Evolutionary conservation across 139 green algal genomes (phyloP), one percentile per base, ranked within the genome.

Genomic region (Zygnema cylindricum): DNA sequence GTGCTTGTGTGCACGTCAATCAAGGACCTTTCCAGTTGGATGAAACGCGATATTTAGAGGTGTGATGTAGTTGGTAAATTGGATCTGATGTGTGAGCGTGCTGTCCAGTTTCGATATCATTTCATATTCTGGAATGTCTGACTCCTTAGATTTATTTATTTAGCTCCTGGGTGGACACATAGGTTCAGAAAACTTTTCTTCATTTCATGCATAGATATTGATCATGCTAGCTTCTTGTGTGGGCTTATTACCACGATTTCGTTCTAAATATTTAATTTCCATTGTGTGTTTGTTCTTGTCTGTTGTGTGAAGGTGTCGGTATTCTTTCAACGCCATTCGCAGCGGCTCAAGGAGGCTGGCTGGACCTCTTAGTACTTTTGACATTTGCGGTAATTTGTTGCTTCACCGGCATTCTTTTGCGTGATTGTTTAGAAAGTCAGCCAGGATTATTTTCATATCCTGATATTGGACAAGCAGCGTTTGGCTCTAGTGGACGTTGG

Each of bases 261-360:
- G 49, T 63, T 63, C 16, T 16, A 63, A 63, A 25, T 63, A 7
- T 25, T 63, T 16, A 63, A 63, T 16, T 63, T 16, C 49, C 49
- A 25, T 16, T 16, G 16, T 63, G 7, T 16, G 7, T 63, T 63
- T 16, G 16, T 63, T 63, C 7, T 63, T 63, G 49, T 16, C 71
- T 79, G 7, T 43, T 16, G 11, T 16, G 36, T 81, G 83, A 78
- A 86, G 86, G 86, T 54, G 82, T 91, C 22, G 86, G 86, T 36
- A 87, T 91, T 57, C 86, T 91, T 23, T 91, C 86, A 22, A 91
- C 86, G n/a, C 86, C 86, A 40, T 91, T 87, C 38, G 86, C 77
- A 1, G 25, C 69, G 7, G 43, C 77, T 39, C 78, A 91, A 33
- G 77, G 43, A 1, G 86, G 86, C 54, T 91, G 86, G 86, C 77